These are phyloP conservation scores for Serendipita indica DNA, from an alignment of 768 basidiomycete genomes.

Conservation along the genomic window DNA sequence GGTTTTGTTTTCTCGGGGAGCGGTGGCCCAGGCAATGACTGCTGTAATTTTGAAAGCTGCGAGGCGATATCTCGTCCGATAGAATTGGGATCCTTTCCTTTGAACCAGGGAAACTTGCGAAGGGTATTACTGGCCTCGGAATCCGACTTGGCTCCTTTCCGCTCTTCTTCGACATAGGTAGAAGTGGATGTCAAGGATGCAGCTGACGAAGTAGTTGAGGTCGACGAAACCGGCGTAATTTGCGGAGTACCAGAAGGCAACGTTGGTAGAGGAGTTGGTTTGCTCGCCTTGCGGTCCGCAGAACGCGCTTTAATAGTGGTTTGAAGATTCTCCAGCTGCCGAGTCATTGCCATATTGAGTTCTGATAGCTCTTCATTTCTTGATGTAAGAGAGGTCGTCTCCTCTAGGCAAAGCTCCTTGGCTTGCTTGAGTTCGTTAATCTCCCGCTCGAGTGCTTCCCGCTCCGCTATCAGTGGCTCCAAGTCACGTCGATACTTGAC, in stretches of 20 bases:
- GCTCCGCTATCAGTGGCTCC: slow-evolving; percentile 65
- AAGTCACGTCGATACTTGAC: slow-evolving; percentile 79
- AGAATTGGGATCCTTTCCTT: background rate
- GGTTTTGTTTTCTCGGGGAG: slow-evolving; percentile 17
- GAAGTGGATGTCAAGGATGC: background rate
- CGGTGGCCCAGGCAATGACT: slow-evolving; percentile 17
- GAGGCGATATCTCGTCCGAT: slow-evolving; percentile 25
- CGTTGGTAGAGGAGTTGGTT: background rate
- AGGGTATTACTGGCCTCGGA: background rate
- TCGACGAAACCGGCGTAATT: background rate
- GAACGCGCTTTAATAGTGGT: background rate
- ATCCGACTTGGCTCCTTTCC: background rate
- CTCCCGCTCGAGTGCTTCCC: slow-evolving; percentile 64
- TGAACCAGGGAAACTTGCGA: slow-evolving; percentile 2
- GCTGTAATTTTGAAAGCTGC: background rate
- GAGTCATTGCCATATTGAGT: slow-evolving; percentile 66
- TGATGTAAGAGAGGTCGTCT: slow-evolving; percentile 77
- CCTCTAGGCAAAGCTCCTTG: slow-evolving; percentile 77
- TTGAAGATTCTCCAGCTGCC: slow-evolving; percentile 49
- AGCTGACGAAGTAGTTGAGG: background rate
- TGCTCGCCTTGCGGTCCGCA: background rate
- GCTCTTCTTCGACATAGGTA: background rate
- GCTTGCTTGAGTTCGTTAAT: slow-evolving; percentile 75
- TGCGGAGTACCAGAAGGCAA: background rate
- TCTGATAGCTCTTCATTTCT: slow-evolving; percentile 89